phyloP scores from a whole-genome alignment of 1,139 yeast genomes.

The Sugiyamaella paludigena region DNA sequence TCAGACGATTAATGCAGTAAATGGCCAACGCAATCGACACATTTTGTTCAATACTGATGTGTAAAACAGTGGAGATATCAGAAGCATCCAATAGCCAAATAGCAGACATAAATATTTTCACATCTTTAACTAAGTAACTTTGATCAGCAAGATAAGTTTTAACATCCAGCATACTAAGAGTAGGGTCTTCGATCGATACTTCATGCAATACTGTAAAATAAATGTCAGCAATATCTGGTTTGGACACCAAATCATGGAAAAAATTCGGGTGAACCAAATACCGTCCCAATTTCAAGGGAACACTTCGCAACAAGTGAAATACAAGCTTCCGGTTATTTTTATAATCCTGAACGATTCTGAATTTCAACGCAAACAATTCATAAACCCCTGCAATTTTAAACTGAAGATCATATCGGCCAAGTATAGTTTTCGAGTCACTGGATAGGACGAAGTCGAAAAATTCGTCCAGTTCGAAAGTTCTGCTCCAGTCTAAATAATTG shows the following conservation, averaged over 20 bases:
- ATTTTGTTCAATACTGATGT: neutral
- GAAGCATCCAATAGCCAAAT: constrained; percentile 10
- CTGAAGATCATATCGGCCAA: constrained; percentile 25
- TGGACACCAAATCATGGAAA: constrained; percentile 6
- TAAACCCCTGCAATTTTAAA: constrained; percentile 26
- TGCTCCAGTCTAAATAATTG: constrained; percentile 6
- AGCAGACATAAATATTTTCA: neutral
- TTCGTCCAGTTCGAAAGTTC: constrained; percentile 20
- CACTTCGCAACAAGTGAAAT: constrained; percentile 17
- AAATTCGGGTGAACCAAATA: constrained; percentile 3
- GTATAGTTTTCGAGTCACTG: constrained; percentile 18
- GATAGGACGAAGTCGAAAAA: constrained; percentile 31
- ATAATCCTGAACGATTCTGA: constrained; percentile 7
- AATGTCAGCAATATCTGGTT: neutral
- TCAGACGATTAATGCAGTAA: constrained; percentile 5
- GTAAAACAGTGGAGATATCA: neutral
- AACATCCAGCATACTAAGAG: neutral
- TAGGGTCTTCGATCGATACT: neutral
- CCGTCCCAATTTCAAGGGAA: constrained; percentile 21
- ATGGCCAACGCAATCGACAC: neutral
- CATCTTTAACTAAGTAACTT: neutral
- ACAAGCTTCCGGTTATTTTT: constrained; percentile 13
- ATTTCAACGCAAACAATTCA: constrained; percentile 29
- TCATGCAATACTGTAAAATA: constrained; percentile 14
- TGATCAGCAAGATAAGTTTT: constrained; percentile 1